A percentile compares a stretch with the other conserved stretches of the same genome.
These are phyloP conservation scores for Cutaneotrichosporon cavernicola DNA, from an alignment of 1,284 basidiomycete species.

Conservation along the genomic window DNA sequence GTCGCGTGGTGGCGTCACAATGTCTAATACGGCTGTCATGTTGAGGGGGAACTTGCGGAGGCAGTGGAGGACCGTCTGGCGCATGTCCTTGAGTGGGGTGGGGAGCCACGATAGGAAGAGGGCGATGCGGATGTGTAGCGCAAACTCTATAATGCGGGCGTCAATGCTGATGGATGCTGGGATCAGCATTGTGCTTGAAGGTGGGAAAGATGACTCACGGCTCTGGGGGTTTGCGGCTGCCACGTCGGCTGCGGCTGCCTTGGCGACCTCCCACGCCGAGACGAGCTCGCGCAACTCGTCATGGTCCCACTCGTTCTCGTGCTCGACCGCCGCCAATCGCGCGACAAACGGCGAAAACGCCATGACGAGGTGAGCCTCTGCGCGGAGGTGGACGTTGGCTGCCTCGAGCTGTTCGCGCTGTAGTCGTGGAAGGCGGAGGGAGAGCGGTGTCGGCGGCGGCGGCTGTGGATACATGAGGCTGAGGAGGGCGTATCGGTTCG, in stretches of 20 bases:
- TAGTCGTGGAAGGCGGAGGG: constrained; percentile 15
- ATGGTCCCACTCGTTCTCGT: constrained; percentile 4
- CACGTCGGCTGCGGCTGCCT: neutral
- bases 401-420: constrained; percentile 17
- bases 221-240: neutral
- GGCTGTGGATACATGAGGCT: constrained; percentile 16
- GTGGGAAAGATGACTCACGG: neutral
- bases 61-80: constrained; percentile 11
- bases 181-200: neutral
- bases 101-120: constrained; percentile 21
- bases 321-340: constrained; percentile 13
- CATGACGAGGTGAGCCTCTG: constrained; percentile 15
- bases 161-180: constrained; percentile 17
- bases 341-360: constrained; percentile 16
- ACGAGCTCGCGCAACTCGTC: constrained; percentile 9
- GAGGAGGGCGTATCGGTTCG: constrained; percentile 20
- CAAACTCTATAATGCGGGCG: constrained; percentile 17
- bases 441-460: constrained; percentile 11
- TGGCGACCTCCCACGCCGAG: constrained; percentile 4
- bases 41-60: constrained; percentile 11
- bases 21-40: constrained; percentile 17
- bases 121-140: constrained; percentile 17
- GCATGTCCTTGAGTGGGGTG: constrained; percentile 16
- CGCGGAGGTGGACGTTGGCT: constrained; percentile 18
- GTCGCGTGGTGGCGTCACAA: constrained; percentile 3